phyloP scores from a whole-genome alignment of 2,329 filamentous ascomycete genomes.

The Penicillium psychrosexuale region DNA sequence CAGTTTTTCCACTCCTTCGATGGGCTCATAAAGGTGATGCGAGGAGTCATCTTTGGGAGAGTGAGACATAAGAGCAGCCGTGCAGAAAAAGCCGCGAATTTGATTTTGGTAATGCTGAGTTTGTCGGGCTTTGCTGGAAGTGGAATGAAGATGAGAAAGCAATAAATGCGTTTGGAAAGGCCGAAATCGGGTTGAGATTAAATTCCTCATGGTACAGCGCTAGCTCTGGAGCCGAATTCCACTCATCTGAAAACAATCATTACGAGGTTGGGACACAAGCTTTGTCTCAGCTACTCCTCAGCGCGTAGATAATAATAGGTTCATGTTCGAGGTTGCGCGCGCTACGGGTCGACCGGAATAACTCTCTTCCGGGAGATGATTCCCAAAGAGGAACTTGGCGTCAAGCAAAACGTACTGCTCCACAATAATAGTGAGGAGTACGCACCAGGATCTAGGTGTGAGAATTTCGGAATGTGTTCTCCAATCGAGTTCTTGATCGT shows the following conservation, averaged over 20 bases:
- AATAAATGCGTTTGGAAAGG: neutral
- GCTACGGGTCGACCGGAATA: neutral
- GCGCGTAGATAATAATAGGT: too few relatives aligned
- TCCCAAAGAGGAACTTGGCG: too few relatives aligned
- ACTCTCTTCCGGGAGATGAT: neutral
- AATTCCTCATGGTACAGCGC: neutral
- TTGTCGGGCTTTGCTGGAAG: neutral
- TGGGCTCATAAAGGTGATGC: constrained; percentile 5
- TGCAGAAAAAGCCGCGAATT: neutral
- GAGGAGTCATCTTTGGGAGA: neutral
- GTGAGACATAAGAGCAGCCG: neutral
- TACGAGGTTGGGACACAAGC: neutral
- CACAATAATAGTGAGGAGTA: too few relatives aligned
- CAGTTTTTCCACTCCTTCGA: constrained; percentile 23
- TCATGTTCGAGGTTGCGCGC: too few relatives aligned
- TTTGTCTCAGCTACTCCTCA: neutral
- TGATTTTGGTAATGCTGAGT: neutral
- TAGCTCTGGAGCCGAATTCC: neutral
- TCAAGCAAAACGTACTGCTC: too few relatives aligned
- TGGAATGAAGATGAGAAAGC: too few relatives aligned
- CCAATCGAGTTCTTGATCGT: too few relatives aligned
- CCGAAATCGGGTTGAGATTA: neutral
- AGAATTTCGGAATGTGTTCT: too few relatives aligned
- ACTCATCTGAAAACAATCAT: neutral
- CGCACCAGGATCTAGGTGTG: too few relatives aligned